Evolutionary conservation across 108 stramenopile genomes (phyloP), one percentile per base, ranked within the genome.

Genomic region (Conticribra weissflogii): DNA sequence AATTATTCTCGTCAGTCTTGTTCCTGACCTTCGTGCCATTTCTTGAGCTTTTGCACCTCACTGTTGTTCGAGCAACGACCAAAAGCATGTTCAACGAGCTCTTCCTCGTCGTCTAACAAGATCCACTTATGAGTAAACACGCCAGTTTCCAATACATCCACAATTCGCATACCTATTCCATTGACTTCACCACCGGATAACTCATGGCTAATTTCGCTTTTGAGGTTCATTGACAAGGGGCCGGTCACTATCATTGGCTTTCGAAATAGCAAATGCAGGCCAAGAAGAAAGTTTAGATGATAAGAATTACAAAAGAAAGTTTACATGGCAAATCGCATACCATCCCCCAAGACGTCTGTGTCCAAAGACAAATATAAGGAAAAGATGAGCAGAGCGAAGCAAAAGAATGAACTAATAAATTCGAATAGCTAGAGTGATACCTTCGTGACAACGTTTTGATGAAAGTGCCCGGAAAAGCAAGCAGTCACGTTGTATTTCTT

Each of bases 181-280:
- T 58, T 65, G 18, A 53, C 28, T 17, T 75, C 74, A 22, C 74
- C 74, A 19, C 61, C 61, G 44, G 27, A 12, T 23, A 75, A 44
- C 41, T 75, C 74, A 59, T 75, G 58, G 49, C 22, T 18, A 14
- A 75, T 75, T 3, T 60, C 47, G 28, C 74, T 75, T 17, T 41
- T 19, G n/a, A 75, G 67, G 15, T 33, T 75, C 74, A 75, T 75
- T 9, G 29, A 32, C 24, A 75, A 45, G 1, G 74, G 74, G 8
- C 74, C 74, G 9, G 67, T 75, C 5, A 75, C 74, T 28, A 75
- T 75, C 74, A 75, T 75, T 18, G 72, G 72, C 63, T 41, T 9
- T 41, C 36, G 12, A 9, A 34, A n/a, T n/a, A n/a, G n/a, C n/a
- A n/a, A n/a, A n/a, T n/a, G n/a, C n/a, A n/a, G n/a, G n/a, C n/a